Evolutionary conservation across 169 alveolate species (phyloP).

Genomic region (Eimeria necatrix): DNA sequence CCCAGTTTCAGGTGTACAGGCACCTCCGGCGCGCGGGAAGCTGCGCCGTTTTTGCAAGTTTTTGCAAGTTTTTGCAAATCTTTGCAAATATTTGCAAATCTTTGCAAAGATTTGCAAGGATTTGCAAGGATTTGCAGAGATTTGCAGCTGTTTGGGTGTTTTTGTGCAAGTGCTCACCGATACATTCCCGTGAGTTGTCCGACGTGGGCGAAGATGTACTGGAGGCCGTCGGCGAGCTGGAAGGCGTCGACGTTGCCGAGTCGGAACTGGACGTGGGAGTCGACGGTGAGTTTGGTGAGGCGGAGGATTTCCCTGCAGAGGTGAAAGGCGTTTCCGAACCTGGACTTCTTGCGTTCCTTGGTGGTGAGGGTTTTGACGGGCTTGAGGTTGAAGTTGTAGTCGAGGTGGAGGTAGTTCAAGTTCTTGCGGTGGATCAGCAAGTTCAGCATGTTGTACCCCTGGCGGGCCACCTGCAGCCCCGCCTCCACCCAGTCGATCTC

Average conservation of each 20-base stretch:
- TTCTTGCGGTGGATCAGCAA: slow-evolving; percentile 99
- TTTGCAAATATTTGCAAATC: too few relatives aligned
- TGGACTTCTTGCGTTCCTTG: slow-evolving; percentile 99
- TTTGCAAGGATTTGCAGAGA: neutral
- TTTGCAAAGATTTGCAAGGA: neutral
- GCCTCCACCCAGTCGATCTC: slow-evolving; percentile 99
- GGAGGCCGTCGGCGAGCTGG: slow-evolving; percentile 99
- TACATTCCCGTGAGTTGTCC: slow-evolving; percentile 99
- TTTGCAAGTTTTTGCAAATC: neutral
- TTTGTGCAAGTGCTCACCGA: slow-evolving; percentile 86
- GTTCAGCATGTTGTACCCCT: slow-evolving; percentile 99
- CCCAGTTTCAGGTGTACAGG: too few relatives aligned
- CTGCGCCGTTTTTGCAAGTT: neutral
- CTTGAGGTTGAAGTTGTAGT: slow-evolving; percentile 99
- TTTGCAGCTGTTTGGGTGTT: neutral
- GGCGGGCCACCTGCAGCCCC: slow-evolving; percentile 99
- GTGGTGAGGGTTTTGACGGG: slow-evolving; percentile 99
- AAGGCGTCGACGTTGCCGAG: slow-evolving; percentile 99
- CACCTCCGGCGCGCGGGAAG: too few relatives aligned
- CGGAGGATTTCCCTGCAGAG: slow-evolving; percentile 99
- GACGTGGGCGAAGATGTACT: slow-evolving; percentile 99
- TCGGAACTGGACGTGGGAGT: slow-evolving; percentile 98
- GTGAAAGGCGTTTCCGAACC: slow-evolving; percentile 99
- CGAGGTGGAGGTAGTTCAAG: slow-evolving; percentile 98
- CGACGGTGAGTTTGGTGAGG: slow-evolving; percentile 98